These are phyloP conservation scores for Thalassiosira hispida DNA, from an alignment of 352 stramenopile species.

Conservation along the genomic window DNA sequence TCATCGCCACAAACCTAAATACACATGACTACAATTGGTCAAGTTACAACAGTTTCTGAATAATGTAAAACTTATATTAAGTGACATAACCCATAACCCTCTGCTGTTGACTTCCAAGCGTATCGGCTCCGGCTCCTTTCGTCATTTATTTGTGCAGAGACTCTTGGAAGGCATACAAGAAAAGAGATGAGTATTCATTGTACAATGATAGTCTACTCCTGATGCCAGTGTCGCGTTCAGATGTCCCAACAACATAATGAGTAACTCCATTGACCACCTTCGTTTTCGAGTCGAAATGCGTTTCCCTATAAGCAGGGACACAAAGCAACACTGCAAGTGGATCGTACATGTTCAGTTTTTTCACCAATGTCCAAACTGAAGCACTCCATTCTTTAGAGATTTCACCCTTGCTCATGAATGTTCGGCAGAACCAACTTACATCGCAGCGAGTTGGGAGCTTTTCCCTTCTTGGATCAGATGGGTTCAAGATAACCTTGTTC, in stretches of 20 bases:
- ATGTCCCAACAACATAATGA: conserved; percentile 58
- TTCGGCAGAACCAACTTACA: conserved; percentile 59
- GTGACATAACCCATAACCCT: neutral
- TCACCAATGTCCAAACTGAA: conserved; percentile 58
- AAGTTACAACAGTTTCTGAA: too few relatives aligned
- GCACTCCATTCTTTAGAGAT: conserved; percentile 45
- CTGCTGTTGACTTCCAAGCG: neutral
- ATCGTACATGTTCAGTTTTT: conserved; percentile 72
- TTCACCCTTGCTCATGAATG: conserved; percentile 54
- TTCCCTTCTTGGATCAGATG: conserved; percentile 52
- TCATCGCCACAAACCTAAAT: too few relatives aligned
- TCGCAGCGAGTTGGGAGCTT: conserved; percentile 62
- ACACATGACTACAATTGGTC: too few relatives aligned
- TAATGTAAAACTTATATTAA: neutral
- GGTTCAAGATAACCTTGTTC: conserved; percentile 60
- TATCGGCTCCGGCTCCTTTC: neutral
- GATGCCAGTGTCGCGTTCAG: conserved; percentile 56
- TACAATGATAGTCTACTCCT: conserved; percentile 47
- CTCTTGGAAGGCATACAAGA: conserved; percentile 49
- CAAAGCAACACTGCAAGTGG: conserved; percentile 57
- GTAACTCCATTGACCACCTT: conserved; percentile 58
- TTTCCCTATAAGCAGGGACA: conserved; percentile 52
- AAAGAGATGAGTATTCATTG: conserved; percentile 56
- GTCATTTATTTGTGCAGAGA: conserved; percentile 50
- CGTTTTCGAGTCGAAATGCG: conserved; percentile 46